A percentile compares a stretch with the other conserved stretches of the same genome.
phyloP scores from a whole-genome alignment of 306 rosid genomes.

The Quillaja saponaria region DNA sequence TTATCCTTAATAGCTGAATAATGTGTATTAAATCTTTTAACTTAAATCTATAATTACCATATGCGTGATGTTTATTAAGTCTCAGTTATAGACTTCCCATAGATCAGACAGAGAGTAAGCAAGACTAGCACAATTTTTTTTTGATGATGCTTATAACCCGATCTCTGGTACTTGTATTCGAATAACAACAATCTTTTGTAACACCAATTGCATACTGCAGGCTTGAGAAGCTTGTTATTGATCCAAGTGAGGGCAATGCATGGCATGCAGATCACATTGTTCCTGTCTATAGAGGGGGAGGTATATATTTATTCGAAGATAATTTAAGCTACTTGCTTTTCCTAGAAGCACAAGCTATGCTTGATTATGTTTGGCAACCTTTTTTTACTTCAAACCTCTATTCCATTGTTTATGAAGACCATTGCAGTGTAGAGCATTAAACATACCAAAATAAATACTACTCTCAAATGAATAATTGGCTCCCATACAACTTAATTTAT shows the following conservation, averaged over 20 bases:
- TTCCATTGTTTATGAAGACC: no score
- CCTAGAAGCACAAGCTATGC: constrained; percentile 6
- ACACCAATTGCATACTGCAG: constrained; percentile 46
- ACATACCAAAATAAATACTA: not conserved
- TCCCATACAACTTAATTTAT: not conserved
- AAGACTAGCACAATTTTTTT: constrained; percentile 8
- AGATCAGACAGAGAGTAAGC: no score
- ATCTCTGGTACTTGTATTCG: not conserved
- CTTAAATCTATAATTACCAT: not conserved
- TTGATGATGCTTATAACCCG: constrained; percentile 6
- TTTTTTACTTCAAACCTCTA: no score
- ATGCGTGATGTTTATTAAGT: no score
- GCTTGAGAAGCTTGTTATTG: constrained; percentile 74
- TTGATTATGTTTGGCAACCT: constrained; percentile 4
- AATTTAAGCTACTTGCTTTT: constrained; percentile 10
- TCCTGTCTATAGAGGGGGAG: constrained; percentile 96
- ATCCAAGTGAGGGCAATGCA: constrained; percentile 86
- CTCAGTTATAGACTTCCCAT: constrained; percentile 16
- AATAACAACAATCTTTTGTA: constrained; percentile 25
- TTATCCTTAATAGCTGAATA: constrained; percentile 18
- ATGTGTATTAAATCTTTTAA: not conserved
- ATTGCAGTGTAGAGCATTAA: not conserved
- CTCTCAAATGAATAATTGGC: not conserved
- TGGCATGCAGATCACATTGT: constrained; percentile 98
- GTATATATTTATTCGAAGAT: constrained; percentile 42